Base-by-base conservation (phyloP, 2,329 filamentous ascomycete genomes). In the Cladobotryum protrusum region DNA sequence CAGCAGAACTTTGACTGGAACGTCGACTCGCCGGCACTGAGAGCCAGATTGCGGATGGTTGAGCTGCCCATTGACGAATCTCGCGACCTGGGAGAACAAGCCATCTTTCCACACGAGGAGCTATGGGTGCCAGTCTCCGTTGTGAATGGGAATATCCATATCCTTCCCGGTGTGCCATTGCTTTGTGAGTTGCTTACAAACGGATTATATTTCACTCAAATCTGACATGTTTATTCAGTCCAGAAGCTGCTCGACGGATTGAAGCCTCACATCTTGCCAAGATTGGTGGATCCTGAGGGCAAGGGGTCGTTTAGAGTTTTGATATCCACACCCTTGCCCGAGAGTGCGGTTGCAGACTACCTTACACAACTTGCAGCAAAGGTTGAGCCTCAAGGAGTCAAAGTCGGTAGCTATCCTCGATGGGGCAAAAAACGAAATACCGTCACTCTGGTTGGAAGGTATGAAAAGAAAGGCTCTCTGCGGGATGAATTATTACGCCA, bases 341-440 rank as follows among this genome's bases (percentile, higher is more conserved):
- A 99, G 75, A 96, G 90, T 67, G 79, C 79, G 15, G 83, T 96
- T 32, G 92, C 93, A 12, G 80, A 76, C 15, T 96, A 88, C 64
- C 73, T 99, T 61, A 92, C 89, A 1, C 79, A 88, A 56, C 72
- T 97, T 54, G 88, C 91, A 4, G 78, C 73, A 24, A 81, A 81
- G 65, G 86, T 91, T 18, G 85, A 83, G 64, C 72, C 82, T 1
- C 82, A 79, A 61, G 90, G 89, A 3, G 79, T 97, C 61, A 97
- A 97, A 72, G 89, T 97, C 14, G 93, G 93, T 43, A 95, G 89
- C 68, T 97, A 99, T 69, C 93, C 93, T 34, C 77, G 89, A 49
- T 96, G 91, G 90, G 89, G 87, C 5, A 92, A 89, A 75, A 82
- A 82, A 61, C 77, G 77, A 55, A 97, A 97, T 68, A 93, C 90